phyloP scores from a whole-genome alignment of 306 rosid species.

The Bauhinia variegata region DNA sequence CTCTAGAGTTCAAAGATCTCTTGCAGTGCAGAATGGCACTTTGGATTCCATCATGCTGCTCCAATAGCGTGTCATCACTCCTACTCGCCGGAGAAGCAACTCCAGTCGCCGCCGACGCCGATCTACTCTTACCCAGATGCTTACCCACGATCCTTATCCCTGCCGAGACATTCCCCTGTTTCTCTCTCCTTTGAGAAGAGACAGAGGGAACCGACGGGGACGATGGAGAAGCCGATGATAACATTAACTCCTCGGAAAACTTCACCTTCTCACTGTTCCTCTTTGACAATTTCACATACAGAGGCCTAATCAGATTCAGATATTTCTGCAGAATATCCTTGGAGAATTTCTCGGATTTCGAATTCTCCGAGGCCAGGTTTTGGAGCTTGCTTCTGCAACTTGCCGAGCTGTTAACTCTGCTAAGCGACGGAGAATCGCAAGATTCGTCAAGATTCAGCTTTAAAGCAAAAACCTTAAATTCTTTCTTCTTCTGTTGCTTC shows the following conservation, averaged over 20 bases:
- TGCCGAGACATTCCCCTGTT: slow-evolving; percentile 50
- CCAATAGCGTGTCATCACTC: slow-evolving; percentile 72
- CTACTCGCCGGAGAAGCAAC: slow-evolving; percentile 48
- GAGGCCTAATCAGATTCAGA: slow-evolving; percentile 67
- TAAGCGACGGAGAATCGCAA: slow-evolving; percentile 41
- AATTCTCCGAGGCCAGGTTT: slow-evolving; percentile 30
- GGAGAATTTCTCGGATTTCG: slow-evolving; percentile 52
- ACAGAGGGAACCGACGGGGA: slow-evolving; percentile 47
- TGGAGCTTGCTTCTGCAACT: slow-evolving; percentile 37
- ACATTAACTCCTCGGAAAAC: not conserved
- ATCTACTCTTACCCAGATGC: slow-evolving; percentile 76
- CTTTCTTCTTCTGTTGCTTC: slow-evolving; percentile 38
- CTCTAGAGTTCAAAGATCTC: slow-evolving; percentile 73
- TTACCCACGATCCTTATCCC: slow-evolving; percentile 59
- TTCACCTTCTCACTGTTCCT: slow-evolving; percentile 41
- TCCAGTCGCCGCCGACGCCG: slow-evolving; percentile 51
- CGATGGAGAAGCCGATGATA: slow-evolving; percentile 30
- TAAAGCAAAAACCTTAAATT: slow-evolving; percentile 18
- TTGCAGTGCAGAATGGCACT: slow-evolving; percentile 96
- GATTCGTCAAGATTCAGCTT: slow-evolving; percentile 41
- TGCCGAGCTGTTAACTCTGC: slow-evolving; percentile 54
- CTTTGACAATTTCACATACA: slow-evolving; percentile 59
- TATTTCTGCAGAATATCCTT: slow-evolving; percentile 71
- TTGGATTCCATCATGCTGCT: slow-evolving; percentile 85
- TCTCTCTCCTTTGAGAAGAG: slow-evolving; percentile 50